Conservation (phyloP, 2,329 filamentous ascomycete genomes). For the Cytospora chrysosperma region DNA sequence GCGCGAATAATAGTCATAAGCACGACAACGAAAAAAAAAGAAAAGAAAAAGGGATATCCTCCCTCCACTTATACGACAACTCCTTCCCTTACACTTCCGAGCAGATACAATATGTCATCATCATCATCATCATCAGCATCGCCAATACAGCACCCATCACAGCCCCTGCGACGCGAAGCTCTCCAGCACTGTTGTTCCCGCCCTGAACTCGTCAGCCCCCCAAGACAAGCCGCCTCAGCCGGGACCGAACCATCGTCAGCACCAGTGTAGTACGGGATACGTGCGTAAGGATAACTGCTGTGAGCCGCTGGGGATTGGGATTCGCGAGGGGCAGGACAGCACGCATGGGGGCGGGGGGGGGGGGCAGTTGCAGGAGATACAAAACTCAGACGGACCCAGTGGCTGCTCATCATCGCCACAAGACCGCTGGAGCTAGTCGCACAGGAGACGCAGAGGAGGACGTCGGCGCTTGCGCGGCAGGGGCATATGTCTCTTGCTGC, state of each 20-base stretch:
- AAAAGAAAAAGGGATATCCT: no score
- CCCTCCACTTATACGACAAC: not conserved
- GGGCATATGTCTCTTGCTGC: no score
- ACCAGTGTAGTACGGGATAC: not conserved
- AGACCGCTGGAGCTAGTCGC: not conserved
- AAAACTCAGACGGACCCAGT: not conserved
- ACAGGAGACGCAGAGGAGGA: not conserved
- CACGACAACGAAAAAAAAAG: no score
- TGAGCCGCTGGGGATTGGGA: no score
- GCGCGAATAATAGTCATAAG: not conserved
- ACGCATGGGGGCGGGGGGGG: not conserved
- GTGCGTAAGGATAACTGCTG: not conserved
- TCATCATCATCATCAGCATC: not conserved
- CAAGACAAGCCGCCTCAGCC: not conserved
- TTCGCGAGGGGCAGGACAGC: not conserved
- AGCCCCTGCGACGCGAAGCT: not conserved
- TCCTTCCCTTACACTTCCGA: not conserved
- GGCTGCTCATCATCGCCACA: not conserved
- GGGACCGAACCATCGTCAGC: not conserved
- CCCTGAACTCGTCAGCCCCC: not conserved
- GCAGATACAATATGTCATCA: not conserved
- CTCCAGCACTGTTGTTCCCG: not conserved
- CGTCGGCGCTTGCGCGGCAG: slow-evolving; percentile 11
- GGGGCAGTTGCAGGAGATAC: not conserved
- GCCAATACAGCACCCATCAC: not conserved